These are phyloP conservation scores for Phytophthora melonis DNA, from an alignment of 352 stramenopile genomes.

Conservation along the genomic window DNA sequence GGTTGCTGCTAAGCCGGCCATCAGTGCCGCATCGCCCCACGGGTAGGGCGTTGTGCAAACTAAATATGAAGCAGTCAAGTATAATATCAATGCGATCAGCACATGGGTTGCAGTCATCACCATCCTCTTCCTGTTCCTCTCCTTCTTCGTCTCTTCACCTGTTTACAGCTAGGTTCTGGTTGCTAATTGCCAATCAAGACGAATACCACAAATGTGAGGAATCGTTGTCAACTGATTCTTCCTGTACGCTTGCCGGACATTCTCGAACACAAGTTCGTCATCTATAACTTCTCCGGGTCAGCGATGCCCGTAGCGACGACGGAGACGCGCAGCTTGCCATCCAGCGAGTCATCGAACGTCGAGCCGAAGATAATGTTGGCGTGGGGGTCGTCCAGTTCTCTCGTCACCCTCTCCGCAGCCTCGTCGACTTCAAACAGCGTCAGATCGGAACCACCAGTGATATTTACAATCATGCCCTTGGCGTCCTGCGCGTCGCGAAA, in stretches of 20 bases:
- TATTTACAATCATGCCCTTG: constrained; percentile 96
- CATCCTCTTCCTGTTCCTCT: too few species aligned
- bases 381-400: constrained; percentile 88
- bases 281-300: constrained; percentile 84
- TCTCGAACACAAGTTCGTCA: constrained; percentile 2
- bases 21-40: constrained; percentile 27
- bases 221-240: constrained; percentile 11
- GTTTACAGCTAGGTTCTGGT: background rate
- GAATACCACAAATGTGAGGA: constrained; percentile 6
- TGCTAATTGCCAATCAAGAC: background rate
- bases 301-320: constrained; percentile 89
- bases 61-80: constrained; percentile 52
- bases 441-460: constrained; percentile 94
- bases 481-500: constrained; percentile 58
- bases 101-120: background rate
- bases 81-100: constrained; percentile 41
- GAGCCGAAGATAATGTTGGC: constrained; percentile 92
- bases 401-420: constrained; percentile 86
- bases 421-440: constrained; percentile 94
- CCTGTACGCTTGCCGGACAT: background rate
- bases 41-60: constrained; percentile 41
- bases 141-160: too few species aligned
- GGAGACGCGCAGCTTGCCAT: constrained; percentile 86
- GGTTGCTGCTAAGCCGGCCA: constrained; percentile 38
- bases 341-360: constrained; percentile 84